Evolutionary conservation across 2,329 filamentous ascomycete species (phyloP), one percentile per base, ranked within the genome.

Genomic region (Trichoderma koningiopsis): DNA sequence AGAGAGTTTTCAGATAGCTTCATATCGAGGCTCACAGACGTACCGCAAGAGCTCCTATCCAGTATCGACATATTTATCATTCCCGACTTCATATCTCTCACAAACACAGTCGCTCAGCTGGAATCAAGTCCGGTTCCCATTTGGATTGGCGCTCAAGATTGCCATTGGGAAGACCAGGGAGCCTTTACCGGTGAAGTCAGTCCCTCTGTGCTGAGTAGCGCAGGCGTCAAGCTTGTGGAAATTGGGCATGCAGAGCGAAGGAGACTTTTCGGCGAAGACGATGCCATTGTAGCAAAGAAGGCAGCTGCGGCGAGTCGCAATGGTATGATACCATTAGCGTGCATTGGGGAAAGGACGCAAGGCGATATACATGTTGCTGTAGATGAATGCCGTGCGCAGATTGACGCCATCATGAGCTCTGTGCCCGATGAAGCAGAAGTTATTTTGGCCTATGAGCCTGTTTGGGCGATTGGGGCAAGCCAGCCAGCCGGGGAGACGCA

Each of bases 381-480:
- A 2, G 79, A 83, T 16, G 90, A 94, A 78, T 92, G 92, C 74
- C 83, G 81, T 43, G 80, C 81, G 5, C 92, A 95, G 79, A 83
- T 96, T 68, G 83, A 84, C 49, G 82, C 87, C 1, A 88, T 92
- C 2, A 77, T 96, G 63, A 81, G 81, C 0, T 86, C 83, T 0
- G 81, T 95, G 8, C 85, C 89, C 0, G 82, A 83, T 13, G 83
- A 88, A 19, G 87, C 88, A 0, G 90, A 93, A 59, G 85, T 96
- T 5, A 87, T 95, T 7, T 85, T 96, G 69, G 93, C 93, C 0
- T 96, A 96, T 76, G 93, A 96, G 82, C 93, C 93, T 8, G 92
- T 96, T 1, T 96, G 93, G 93, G 93, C 93, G 0, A 96, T 96
- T 78, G 93, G 93, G 0, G 89, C 92, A 11, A 82, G 86, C 1